A percentile compares a stretch with the other conserved stretches of the same genome.
Conservation (phyloP, 495 filamentous ascomycete genomes). For the Neurospora intermedia region DNA sequence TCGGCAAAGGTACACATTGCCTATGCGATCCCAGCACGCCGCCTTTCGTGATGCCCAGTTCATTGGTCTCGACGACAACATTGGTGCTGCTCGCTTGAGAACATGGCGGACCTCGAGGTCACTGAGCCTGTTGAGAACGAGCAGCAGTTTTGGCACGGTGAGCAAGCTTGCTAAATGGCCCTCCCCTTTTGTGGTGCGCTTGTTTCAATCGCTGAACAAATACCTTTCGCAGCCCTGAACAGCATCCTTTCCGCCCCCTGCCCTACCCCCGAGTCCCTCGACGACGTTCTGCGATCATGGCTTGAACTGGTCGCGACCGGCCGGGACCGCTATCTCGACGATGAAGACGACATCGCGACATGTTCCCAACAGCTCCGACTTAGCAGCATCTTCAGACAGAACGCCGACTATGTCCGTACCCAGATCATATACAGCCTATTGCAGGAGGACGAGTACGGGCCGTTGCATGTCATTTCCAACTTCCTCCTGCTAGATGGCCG, state of each 20-base stretch:
- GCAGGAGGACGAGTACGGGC: conserved; percentile 75
- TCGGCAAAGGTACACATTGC: neutral
- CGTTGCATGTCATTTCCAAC: conserved; percentile 70
- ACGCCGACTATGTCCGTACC: conserved; percentile 79
- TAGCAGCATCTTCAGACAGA: conserved; percentile 58
- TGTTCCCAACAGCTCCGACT: conserved; percentile 76
- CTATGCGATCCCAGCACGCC: neutral
- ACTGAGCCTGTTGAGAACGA: conserved; percentile 66
- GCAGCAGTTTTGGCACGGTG: conserved; percentile 90
- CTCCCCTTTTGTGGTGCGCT: neutral
- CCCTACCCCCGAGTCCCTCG: conserved; percentile 65
- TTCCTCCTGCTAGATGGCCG: conserved; percentile 88
- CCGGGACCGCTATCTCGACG: conserved; percentile 73
- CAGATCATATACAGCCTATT: conserved; percentile 88
- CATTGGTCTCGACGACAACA: neutral
- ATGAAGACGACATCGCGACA: conserved; percentile 72
- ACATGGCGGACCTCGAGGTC: conserved; percentile 53
- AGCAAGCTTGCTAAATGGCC: conserved; percentile 15
- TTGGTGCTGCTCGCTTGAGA: conserved; percentile 18
- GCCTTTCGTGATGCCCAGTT: conserved; percentile 18
- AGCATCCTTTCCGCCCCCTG: conserved; percentile 65
- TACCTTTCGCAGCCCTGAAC: conserved; percentile 54
- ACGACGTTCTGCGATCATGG: conserved; percentile 76
- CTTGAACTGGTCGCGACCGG: conserved; percentile 66
- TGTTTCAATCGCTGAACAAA: conserved; percentile 1